These are phyloP conservation scores for Nephelium lappaceum DNA, from an alignment of 345 rosid genomes.

Conservation along the genomic window DNA sequence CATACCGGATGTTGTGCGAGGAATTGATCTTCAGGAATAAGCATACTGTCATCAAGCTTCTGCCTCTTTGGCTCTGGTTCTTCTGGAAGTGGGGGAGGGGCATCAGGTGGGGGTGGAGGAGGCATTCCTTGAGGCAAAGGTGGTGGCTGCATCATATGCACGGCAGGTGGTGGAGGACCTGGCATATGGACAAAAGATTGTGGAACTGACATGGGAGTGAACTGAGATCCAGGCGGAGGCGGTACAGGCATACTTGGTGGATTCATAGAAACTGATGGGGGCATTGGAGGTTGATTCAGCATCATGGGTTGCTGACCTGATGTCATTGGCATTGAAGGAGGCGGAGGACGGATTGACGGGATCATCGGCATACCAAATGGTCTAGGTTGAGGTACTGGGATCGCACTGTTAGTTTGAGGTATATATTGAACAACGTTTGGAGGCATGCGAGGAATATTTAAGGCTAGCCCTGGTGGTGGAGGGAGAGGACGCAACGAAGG, in stretches of 20 bases:
- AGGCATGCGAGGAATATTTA: conserved; percentile 60
- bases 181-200: conserved; percentile 40
- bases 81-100: conserved; percentile 96
- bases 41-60: conserved; percentile 77
- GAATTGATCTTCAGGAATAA: conserved; percentile 65
- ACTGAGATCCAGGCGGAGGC: conserved; percentile 65
- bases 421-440: conserved; percentile 45
- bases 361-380: conserved; percentile 52
- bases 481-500: conserved; percentile 59
- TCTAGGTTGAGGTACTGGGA: conserved; percentile 50
- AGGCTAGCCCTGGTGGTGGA: conserved; percentile 60
- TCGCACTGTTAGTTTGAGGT: conserved; percentile 31
- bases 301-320: conserved; percentile 47
- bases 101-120: conserved; percentile 56
- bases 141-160: conserved; percentile 52
- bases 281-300: conserved; percentile 41
- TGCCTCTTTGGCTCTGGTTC: conserved; percentile 95
- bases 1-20: conserved; percentile 55
- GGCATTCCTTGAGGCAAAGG: conserved; percentile 55
- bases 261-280: conserved; percentile 38
- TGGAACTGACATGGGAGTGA: conserved; percentile 38
- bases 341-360: conserved; percentile 44
- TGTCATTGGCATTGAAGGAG: conserved; percentile 44
- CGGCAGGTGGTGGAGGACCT: conserved; percentile 31
- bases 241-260: conserved; percentile 42